Evolutionary conservation across 2,329 filamentous ascomycete genomes (phyloP).

Genomic region (Pyrenochaeta sp.): DNA sequence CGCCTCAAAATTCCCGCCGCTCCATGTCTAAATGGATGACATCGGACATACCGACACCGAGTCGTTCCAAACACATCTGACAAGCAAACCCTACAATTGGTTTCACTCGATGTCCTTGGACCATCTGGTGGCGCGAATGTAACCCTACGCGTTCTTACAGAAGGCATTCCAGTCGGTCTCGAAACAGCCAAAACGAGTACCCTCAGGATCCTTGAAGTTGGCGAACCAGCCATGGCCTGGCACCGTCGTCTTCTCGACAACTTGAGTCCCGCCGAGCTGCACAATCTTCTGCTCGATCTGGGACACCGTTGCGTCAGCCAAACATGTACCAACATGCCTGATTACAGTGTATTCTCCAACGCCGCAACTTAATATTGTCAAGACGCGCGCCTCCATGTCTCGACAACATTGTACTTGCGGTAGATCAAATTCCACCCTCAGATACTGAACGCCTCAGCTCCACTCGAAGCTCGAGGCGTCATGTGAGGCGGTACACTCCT

Average conservation of each 20-base stretch:
- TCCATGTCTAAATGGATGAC: background rate
- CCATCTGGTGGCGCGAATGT: background rate
- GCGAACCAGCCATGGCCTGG: slow-evolving; percentile 26
- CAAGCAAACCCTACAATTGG: background rate
- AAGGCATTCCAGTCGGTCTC: slow-evolving; percentile 16
- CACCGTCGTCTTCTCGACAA: slow-evolving; percentile 21
- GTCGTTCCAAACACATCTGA: background rate
- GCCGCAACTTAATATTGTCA: slow-evolving; percentile 16
- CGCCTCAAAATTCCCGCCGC: background rate
- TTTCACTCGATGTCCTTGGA: no score
- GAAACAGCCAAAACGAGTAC: slow-evolving; percentile 28
- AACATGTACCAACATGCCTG: background rate
- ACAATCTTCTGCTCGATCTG: slow-evolving; percentile 22
- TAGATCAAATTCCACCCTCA: background rate
- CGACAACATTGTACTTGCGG: slow-evolving; percentile 16
- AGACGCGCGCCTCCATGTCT: slow-evolving; percentile 12
- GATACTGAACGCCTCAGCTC: background rate
- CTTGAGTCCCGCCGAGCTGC: slow-evolving; percentile 21
- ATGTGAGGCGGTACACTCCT: background rate
- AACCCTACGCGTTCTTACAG: background rate
- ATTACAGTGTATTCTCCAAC: no score
- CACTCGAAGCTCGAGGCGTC: background rate
- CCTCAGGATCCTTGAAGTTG: slow-evolving; percentile 31
- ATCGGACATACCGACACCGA: background rate
- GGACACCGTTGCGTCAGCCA: background rate